Percentiles rank a stretch among this genome's conserved stretches.
Evolutionary conservation across 2,329 filamentous ascomycete genomes (phyloP).

Genomic region (Dothistroma septosporum): DNA sequence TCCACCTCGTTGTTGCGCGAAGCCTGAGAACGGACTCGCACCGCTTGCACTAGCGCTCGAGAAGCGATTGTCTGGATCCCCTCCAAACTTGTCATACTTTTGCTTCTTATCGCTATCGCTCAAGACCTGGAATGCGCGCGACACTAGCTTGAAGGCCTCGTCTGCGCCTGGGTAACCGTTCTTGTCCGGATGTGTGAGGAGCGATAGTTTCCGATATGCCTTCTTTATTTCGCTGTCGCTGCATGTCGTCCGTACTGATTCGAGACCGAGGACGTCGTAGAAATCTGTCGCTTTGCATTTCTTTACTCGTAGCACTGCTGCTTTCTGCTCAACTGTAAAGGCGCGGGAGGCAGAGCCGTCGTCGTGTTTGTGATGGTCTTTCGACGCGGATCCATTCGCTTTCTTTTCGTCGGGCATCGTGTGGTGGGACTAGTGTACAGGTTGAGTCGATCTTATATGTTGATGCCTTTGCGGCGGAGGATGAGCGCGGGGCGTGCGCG

Average conservation of each 20-base stretch:
- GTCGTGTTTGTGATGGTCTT: constrained; percentile 58
- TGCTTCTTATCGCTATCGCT: constrained; percentile 90
- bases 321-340: constrained; percentile 86
- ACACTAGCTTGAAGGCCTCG: constrained; percentile 97
- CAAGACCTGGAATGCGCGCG: constrained; percentile 85
- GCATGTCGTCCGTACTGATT: constrained; percentile 59
- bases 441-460: not conserved
- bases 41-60: constrained; percentile 51
- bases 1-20: constrained; percentile 46
- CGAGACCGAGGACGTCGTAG: constrained; percentile 86
- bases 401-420: constrained; percentile 22
- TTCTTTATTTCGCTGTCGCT: constrained; percentile 91
- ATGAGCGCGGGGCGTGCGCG: not conserved
- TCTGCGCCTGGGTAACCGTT: constrained; percentile 94
- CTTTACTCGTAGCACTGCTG: constrained; percentile 83
- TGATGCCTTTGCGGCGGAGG: not conserved
- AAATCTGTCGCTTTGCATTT: constrained; percentile 81
- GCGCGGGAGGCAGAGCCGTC: constrained; percentile 71
- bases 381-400: constrained; percentile 7
- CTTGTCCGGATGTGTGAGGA: constrained; percentile 97
- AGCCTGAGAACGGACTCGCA: constrained; percentile 62
- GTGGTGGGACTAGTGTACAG: not conserved
- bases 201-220: constrained; percentile 88
- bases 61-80: constrained; percentile 87
- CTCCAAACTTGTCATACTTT: constrained; percentile 83